Evolutionary conservation across 2,329 filamentous ascomycete genomes (phyloP).

Genomic region (Ophiostoma triangulosporum): DNA sequence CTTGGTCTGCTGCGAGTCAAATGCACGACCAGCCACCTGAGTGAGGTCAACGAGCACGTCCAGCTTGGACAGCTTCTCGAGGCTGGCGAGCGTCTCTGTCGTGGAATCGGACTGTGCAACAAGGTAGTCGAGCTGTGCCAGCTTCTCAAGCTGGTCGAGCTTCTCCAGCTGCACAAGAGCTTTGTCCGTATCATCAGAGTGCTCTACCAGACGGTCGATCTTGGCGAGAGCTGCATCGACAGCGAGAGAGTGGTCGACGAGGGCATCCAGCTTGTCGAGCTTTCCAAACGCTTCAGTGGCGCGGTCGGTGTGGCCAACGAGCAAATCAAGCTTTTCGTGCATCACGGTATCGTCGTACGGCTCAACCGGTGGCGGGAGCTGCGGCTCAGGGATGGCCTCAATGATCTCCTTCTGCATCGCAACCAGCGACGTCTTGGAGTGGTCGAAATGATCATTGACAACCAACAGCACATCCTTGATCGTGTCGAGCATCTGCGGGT

Average conservation of each 20-base stretch:
- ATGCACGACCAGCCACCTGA: slow-evolving; percentile 9
- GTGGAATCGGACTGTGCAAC: slow-evolving; percentile 53
- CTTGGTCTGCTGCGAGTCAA: slow-evolving; percentile 11
- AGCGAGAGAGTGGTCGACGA: slow-evolving; percentile 24
- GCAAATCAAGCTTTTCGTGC: slow-evolving; percentile 42
- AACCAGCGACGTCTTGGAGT: slow-evolving; percentile 54
- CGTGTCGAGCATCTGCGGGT: slow-evolving; percentile 77
- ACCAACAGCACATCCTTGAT: slow-evolving; percentile 75
- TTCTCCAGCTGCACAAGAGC: slow-evolving; percentile 8
- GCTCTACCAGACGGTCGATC: slow-evolving; percentile 13
- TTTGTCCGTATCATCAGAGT: slow-evolving; percentile 10
- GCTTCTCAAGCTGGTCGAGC: slow-evolving; percentile 9
- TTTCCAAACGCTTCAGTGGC: slow-evolving; percentile 59
- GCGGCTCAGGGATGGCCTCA: slow-evolving; percentile 47
- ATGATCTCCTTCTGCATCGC: slow-evolving; percentile 46
- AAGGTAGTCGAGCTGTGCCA: slow-evolving; percentile 26
- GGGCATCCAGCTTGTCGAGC: slow-evolving; percentile 71
- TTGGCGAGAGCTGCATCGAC: slow-evolving; percentile 8
- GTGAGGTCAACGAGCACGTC: slow-evolving; percentile 3
- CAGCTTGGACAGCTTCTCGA: slow-evolving; percentile 11
- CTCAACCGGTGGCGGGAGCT: slow-evolving; percentile 41
- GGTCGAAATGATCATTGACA: slow-evolving; percentile 77
- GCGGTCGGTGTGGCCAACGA: slow-evolving; percentile 50
- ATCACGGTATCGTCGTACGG: slow-evolving; percentile 53
- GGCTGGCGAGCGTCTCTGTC: slow-evolving; percentile 46